Evolutionary conservation across 164 flowering plant genomes (phyloP).

Genomic region (Warburgia ugandensis): DNA sequence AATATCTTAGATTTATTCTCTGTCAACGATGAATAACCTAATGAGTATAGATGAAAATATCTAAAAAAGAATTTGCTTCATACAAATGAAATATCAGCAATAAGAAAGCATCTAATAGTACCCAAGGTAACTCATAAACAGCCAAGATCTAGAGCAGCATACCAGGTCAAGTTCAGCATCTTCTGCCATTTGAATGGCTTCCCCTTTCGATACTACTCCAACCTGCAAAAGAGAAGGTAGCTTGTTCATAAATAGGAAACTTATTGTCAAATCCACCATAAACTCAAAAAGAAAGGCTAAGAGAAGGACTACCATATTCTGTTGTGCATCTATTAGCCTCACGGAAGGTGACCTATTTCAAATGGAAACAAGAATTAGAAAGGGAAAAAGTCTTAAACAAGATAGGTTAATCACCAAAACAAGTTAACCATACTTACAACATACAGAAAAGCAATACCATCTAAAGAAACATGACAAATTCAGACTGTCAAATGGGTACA

Average conservation of each 20-base stretch:
- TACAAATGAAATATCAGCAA: too few species aligned
- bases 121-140: too few species aligned
- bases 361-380: neutral
- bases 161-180: conserved; percentile 86
- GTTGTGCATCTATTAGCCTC: conserved; percentile 72
- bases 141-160: too few species aligned
- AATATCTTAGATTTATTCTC: too few species aligned
- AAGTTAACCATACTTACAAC: neutral
- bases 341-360: conserved; percentile 57
- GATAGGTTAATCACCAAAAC: neutral
- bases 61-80: too few species aligned
- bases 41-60: too few species aligned
- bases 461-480: too few species aligned
- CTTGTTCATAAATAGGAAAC: neutral
- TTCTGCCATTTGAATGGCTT: conserved; percentile 70
- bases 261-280: neutral
- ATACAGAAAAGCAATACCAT: too few species aligned
- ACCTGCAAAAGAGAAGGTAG: conserved; percentile 31
- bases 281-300: neutral
- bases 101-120: too few species aligned
- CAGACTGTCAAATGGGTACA: too few species aligned
- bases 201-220: conserved; percentile 56
- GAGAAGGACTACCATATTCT: conserved; percentile 56
- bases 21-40: too few species aligned
- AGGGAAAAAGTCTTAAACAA: neutral